Conservation (phyloP, 371 early-diverging fungal species). For the Mortierella sp. region DNA sequence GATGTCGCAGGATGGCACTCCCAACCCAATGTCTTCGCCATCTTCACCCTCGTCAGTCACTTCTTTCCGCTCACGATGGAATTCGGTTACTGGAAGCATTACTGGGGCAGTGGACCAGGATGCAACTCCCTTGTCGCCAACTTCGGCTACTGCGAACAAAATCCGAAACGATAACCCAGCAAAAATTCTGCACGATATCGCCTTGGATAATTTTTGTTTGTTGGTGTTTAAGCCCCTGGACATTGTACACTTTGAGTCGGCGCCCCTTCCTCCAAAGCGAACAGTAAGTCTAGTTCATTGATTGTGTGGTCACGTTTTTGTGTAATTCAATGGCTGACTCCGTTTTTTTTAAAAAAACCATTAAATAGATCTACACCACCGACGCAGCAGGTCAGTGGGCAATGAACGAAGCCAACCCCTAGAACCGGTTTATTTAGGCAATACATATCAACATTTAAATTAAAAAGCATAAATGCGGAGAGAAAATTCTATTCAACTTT, state of each 20-base stretch:
- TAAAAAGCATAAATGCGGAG: neutral
- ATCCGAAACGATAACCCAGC: conserved; percentile 51
- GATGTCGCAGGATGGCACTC: conserved; percentile 51
- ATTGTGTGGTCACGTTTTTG: conserved; percentile 7
- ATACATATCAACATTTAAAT: neutral
- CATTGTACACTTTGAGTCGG: conserved; percentile 73
- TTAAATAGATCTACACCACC: conserved; percentile 47
- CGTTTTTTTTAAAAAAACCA: neutral
- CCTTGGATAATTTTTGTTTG: conserved; percentile 82
- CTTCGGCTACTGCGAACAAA: conserved; percentile 14
- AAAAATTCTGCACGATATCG: conserved; percentile 70
- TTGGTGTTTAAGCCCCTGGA: conserved; percentile 74
- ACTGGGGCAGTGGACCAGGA: neutral
- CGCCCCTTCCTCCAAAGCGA: conserved; percentile 65
- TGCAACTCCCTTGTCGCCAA: conserved; percentile 23
- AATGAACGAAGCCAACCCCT: conserved; percentile 49
- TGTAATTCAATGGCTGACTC: neutral
- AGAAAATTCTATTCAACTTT: neutral
- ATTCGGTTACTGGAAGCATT: conserved; percentile 10
- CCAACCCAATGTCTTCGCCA: conserved; percentile 40
- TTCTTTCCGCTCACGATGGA: conserved; percentile 54
- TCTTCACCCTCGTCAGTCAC: conserved; percentile 51
- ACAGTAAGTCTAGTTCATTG: conserved; percentile 58
- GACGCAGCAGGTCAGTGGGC: conserved; percentile 55
- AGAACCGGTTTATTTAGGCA: neutral